These are phyloP conservation scores for Ensete glaucum DNA, from an alignment of 176 grass and related monocot genomes.

Conservation along the genomic window DNA sequence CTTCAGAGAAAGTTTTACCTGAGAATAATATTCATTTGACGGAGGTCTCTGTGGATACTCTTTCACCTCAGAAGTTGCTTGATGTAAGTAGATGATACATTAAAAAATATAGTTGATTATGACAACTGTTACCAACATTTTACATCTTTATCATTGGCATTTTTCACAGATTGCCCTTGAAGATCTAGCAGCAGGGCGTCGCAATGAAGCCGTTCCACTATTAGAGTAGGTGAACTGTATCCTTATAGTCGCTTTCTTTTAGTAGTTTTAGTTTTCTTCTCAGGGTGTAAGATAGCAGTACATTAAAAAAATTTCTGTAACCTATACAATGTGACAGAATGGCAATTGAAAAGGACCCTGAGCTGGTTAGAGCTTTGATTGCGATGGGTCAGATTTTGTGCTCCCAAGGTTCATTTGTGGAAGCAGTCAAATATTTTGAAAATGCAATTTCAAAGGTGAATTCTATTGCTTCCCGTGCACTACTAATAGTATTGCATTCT, in stretches of 20 bases:
- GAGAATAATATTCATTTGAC: neutral
- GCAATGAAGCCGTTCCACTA: constrained; percentile 34
- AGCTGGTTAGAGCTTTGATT: constrained; percentile 50
- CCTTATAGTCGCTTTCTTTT: constrained; percentile 11
- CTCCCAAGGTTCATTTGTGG: constrained; percentile 45
- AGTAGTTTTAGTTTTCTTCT: constrained; percentile 11
- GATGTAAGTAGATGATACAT: constrained; percentile 17
- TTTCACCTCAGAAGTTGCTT: constrained; percentile 22
- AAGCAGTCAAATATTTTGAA: constrained; percentile 61
- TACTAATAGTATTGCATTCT: neutral
- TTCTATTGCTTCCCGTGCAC: constrained; percentile 8
- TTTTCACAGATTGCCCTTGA: constrained; percentile 31
- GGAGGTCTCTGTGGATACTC: constrained; percentile 21
- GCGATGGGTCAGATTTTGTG: constrained; percentile 53
- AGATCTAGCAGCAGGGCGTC: constrained; percentile 17
- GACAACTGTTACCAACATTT: neutral
- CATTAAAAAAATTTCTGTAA: neutral
- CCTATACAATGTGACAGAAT: constrained; percentile 29
- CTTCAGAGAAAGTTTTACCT: neutral
- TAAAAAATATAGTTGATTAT: neutral
- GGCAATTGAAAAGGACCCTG: constrained; percentile 64
- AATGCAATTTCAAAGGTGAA: constrained; percentile 64
- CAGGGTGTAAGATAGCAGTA: neutral
- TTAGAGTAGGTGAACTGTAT: constrained; percentile 35
- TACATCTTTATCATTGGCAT: neutral